Evolutionary conservation across 306 rosid species (phyloP).

Genomic region (Arachis stenosperma): DNA sequence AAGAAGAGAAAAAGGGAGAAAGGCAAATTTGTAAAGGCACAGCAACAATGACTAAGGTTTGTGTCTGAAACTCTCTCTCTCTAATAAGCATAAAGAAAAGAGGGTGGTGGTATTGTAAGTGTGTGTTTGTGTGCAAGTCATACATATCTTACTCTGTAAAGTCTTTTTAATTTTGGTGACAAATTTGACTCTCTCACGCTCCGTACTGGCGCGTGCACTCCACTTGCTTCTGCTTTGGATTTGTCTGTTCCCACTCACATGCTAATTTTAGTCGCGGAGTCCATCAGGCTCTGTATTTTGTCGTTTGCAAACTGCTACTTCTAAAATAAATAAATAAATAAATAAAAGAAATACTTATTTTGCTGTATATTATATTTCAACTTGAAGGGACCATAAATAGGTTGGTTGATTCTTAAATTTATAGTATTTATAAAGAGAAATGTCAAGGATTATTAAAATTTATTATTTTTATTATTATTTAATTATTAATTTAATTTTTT

Average conservation of each 20-base stretch:
- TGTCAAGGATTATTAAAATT: too few relatives aligned
- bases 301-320: too few relatives aligned
- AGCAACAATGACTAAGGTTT: conserved; percentile 31
- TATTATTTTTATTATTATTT: too few relatives aligned
- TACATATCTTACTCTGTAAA: conserved; percentile 34
- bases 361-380: too few relatives aligned
- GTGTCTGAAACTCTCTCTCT: conserved; percentile 34
- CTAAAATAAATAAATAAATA: too few relatives aligned
- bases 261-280: background rate
- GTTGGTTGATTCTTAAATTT: too few relatives aligned
- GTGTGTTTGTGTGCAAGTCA: conserved; percentile 46
- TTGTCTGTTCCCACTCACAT: background rate
- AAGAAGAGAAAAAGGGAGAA: conserved; percentile 29
- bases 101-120: background rate
- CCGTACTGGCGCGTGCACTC: conserved; percentile 27
- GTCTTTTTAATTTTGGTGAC: conserved; percentile 1
- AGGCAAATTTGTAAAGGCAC: conserved; percentile 42
- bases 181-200: conserved; percentile 29
- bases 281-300: too few relatives aligned
- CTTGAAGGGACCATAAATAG: too few relatives aligned
- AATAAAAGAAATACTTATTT: too few relatives aligned
- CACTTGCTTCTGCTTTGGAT: background rate
- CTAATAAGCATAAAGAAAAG: conserved; percentile 9
- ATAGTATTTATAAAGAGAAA: too few relatives aligned
- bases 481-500: too few relatives aligned